These are phyloP conservation scores for Stylosanthes scabra DNA, from an alignment of 331 rosid genomes.

Conservation along the genomic window DNA sequence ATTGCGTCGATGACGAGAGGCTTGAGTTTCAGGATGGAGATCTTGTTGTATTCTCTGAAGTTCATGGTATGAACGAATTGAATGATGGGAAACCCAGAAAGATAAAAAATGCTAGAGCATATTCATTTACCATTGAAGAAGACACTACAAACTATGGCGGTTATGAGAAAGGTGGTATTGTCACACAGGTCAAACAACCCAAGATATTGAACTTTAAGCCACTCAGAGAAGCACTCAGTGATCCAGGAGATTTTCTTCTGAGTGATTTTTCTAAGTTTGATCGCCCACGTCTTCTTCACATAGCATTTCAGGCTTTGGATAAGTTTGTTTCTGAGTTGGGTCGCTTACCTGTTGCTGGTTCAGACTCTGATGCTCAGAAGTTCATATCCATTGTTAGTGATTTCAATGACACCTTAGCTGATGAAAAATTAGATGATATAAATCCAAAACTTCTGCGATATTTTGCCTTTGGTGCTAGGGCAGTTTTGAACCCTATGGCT, in stretches of 20 bases:
- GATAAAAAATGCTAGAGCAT: conserved; percentile 83
- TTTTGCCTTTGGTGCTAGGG: conserved; percentile 93
- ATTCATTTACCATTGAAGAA: conserved; percentile 91
- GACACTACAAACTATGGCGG: conserved; percentile 81
- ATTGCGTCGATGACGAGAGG: conserved; percentile 97
- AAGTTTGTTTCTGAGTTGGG: conserved; percentile 68
- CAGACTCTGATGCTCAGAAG: conserved; percentile 87
- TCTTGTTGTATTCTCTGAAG: conserved; percentile 93
- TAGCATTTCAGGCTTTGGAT: conserved; percentile 93
- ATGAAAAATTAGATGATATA: conserved; percentile 71
- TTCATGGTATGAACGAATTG: conserved; percentile 94
- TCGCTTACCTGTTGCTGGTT: conserved; percentile 86
- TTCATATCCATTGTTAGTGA: conserved; percentile 67
- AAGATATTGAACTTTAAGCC: conserved; percentile 91
- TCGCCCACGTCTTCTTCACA: conserved; percentile 83
- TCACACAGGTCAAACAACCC: conserved; percentile 93
- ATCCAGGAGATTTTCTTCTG: conserved; percentile 93
- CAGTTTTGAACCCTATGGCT: conserved; percentile 96
- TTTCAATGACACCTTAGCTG: conserved; percentile 65
- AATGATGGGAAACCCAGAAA: conserved; percentile 96
- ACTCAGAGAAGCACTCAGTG: conserved; percentile 71
- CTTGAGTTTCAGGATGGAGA: conserved; percentile 99
- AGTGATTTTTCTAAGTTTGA: conserved; percentile 97
- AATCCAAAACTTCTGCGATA: conserved; percentile 75
- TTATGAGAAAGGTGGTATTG: conserved; percentile 93